Evolutionary conservation across 768 basidiomycete species (phyloP), one percentile per base, ranked within the genome.

Genomic region (Suillus luteus): DNA sequence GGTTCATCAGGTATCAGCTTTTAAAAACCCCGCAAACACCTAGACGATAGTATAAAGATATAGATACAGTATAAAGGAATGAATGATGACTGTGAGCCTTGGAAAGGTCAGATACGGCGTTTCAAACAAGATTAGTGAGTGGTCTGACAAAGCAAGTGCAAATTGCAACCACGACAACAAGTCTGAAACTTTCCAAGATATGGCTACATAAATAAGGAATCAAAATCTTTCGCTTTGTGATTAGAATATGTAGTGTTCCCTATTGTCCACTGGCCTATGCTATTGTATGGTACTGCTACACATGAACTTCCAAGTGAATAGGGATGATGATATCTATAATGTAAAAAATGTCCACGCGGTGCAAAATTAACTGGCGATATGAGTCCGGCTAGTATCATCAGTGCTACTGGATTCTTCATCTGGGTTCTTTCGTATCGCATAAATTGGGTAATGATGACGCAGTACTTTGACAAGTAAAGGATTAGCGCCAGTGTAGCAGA

Each of bases 401-500:
- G 14, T 3, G 24, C 11, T 19, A 8, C 17, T 58, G 19, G 57
- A 41, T 58, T 58, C 57, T 41, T 58, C 57, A 17, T 58, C 57
- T 27, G 24, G 40, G 17, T 19, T 27, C 57, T 58, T 58, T 31
- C 33, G 31, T 54, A 58, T 27, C 6, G 40, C 11, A 17, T 57
- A 15, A 10, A 31, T 27, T 19, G 59, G 66, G 38, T 68, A 63
- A 11, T 67, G 62, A 17, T 65, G 65, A 31, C 70, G 69, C 65
- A 73, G 38, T 49, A 77, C 17, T 68, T 67, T 74, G 49, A 65
- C 46, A 12, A 78, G 64, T 37, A 85, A 62, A 14, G 83, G 84
- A 27, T 77, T 71, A 27, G 77, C 80, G 5, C 88, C 89, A n/a
- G 80, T 82, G 65, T 75, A 87, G 44, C 75, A 78, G 54, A 82